Base-by-base conservation (phyloP, 1,284 basidiomycete species). In the Austroboletus novae-zelandiae region DNA sequence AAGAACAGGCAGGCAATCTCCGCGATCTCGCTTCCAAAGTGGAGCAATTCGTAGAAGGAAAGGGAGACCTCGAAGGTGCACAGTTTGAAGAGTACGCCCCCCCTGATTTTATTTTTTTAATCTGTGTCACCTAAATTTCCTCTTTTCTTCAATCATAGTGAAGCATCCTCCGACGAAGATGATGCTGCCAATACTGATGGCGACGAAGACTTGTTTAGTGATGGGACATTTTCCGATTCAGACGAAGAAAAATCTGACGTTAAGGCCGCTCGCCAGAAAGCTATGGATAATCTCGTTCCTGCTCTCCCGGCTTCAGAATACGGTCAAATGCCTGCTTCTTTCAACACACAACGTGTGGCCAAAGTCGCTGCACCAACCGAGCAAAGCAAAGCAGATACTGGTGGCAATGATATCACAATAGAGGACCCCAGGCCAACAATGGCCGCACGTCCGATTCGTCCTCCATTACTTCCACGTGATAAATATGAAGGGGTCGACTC, bases 11-110 rank as follows among this genome's bases (percentile, higher is more conserved):
- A 2, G 66, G 76, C 15, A 82, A 79, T 48, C 70, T 98, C 40
- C 81, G 83, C 58, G 78, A 81, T 55, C 76, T 98, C 44, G 93
- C 94, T 10, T 74, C 79, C 55, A 91, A 92, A 66, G 90, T 98
- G 1, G 86, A 91, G 61, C 75, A 77, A 29, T 98, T 98, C 64
- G 83, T 98, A 2, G 86, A 93, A 58, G 92, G 89, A 2, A 72
- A 94, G 65, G 94, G 94, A 6, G 86, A 90, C 56, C 55, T 96
- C 6, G 86, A 92, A 58, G 94, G 94, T 2, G 94, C 92, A 0
- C 71, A 77, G 54, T 95, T 98, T 61, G 82, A 86, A 45, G 94
- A 95, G 93, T 96, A 70, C 62, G 89, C 29, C 73, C 10, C n/a
- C 37, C 29, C 30, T 32, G n/a, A 25, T 47, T 45, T 20, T 39